Evolutionary conservation across 768 basidiomycete genomes (phyloP), one percentile per base, ranked within the genome.

Genomic region (Hygrocybe punicea): DNA sequence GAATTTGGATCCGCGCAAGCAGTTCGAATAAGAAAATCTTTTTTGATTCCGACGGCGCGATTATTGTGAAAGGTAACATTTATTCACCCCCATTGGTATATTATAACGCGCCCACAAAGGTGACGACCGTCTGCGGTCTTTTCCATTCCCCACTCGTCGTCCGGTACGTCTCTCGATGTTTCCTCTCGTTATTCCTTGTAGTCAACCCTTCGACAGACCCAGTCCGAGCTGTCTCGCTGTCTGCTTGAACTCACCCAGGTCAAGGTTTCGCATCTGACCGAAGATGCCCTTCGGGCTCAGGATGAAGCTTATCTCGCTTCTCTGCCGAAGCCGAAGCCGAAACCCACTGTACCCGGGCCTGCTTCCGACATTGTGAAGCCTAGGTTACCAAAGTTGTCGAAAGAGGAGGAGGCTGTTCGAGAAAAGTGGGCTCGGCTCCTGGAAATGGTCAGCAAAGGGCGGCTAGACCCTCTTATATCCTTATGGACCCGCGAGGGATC

Each of bases 81-180:
- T 44, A 21, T 45, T 33, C 49, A 13, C 17, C 17, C n/a, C 24
- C 25, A n/a, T 24, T 16, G 23, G 5, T 25, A 21, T 7, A 1
- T 17, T 39, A 7, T 34, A 23, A 39, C 13, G 23, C 11, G 21
- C 5, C 36, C 7, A 10, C 17, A 3, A 9, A 58, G 52, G 53
- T 67, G 96, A 98, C 60, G 82, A 82, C 33, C 81, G 95, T 36
- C 71, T 98, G 29, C 82, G 94, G 44, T 90, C 87, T 0, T 98
- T 96, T 71, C 94, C 95, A 0, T 99, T 99, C 72, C 95, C 94
- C 3, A 99, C 97, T 1, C 86, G 95, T 39, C 81, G 97, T 62
- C 96, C 97, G 13, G 93, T 94, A 71, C 57, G 89, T 77, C 17
- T 36, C 55, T 24, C 16, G 1, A 46, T 13, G 25, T 13, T 25